These are phyloP conservation scores for Dioscorea cayenensis DNA, from an alignment of 116 monocot species.

Conservation along the genomic window DNA sequence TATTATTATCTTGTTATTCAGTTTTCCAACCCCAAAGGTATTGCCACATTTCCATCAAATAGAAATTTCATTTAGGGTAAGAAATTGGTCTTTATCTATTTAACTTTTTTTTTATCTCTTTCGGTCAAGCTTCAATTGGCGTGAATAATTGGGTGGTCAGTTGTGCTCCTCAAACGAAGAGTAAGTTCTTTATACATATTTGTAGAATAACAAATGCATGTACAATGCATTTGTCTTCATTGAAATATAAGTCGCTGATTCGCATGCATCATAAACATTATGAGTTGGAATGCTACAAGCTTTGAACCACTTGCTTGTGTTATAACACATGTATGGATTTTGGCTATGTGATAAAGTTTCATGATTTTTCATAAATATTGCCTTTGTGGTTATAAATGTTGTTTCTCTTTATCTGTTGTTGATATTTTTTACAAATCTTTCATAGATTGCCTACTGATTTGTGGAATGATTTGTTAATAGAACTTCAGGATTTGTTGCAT, in stretches of 20 bases:
- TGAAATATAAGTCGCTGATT: no score
- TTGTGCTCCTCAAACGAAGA: constrained; percentile 84
- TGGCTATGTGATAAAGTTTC: no score
- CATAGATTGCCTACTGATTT: neutral
- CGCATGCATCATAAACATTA: no score
- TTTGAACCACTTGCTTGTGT: no score
- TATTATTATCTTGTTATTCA: constrained; percentile 89
- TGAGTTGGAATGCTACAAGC: no score
- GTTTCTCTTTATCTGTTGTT: neutral
- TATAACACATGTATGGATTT: no score
- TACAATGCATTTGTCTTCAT: neutral
- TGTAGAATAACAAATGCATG: neutral
- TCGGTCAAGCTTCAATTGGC: constrained; percentile 94
- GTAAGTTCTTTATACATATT: constrained; percentile 14
- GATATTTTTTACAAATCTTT: neutral
- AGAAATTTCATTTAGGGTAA: neutral
- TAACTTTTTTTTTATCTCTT: constrained; percentile 13
- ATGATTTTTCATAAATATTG: neutral
- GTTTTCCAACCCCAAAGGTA: constrained; percentile 85
- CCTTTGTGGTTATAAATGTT: neutral
- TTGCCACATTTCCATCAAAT: neutral
- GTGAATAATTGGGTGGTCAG: constrained; percentile 97
- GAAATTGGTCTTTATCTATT: neutral
- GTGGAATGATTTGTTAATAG: constrained; percentile 12
- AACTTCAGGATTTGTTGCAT: constrained; percentile 76